phyloP scores from a whole-genome alignment of 2,329 filamentous ascomycete genomes.

The Thielaviopsis populi region DNA sequence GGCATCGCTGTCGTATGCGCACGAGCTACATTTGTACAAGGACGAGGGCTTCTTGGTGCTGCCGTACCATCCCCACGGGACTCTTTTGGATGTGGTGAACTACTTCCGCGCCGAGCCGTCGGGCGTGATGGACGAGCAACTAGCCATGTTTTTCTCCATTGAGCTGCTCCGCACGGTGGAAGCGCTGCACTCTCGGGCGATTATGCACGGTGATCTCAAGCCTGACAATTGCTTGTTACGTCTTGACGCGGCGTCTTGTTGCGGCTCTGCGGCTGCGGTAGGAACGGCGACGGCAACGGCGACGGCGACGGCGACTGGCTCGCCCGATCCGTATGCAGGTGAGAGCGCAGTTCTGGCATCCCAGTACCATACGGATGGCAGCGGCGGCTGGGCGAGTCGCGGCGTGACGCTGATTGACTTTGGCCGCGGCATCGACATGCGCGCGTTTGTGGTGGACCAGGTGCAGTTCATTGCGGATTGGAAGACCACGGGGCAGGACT shows the following conservation, averaged over 20 bases:
- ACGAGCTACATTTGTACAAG: slow-evolving; percentile 82
- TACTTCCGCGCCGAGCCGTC: slow-evolving; percentile 56
- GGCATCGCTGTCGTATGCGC: slow-evolving; percentile 64
- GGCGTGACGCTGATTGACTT: slow-evolving; percentile 88
- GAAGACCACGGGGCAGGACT: slow-evolving; percentile 77
- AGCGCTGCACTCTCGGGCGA: slow-evolving; percentile 59
- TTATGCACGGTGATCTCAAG: slow-evolving; percentile 90
- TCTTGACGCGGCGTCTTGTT: slow-evolving; percentile 40
- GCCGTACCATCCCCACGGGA: slow-evolving; percentile 77
- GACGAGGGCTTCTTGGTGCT: slow-evolving; percentile 84
- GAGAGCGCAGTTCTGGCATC: slow-evolving; percentile 31
- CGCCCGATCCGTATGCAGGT: neutral
- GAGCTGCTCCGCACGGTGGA: slow-evolving; percentile 86
- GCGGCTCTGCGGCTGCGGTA: neutral
- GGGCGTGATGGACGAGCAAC: slow-evolving; percentile 70
- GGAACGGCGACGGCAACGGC: neutral
- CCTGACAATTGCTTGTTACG: slow-evolving; percentile 88
- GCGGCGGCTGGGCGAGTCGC: slow-evolving; percentile 62
- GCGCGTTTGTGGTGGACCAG: slow-evolving; percentile 58
- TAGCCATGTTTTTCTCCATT: slow-evolving; percentile 91
- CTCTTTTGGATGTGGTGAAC: slow-evolving; percentile 89
- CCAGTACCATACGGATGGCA: slow-evolving; percentile 59
- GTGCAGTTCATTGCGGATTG: slow-evolving; percentile 84
- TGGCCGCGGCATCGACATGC: slow-evolving; percentile 87
- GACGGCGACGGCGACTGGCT: neutral